phyloP scores from a whole-genome alignment of 1,139 yeast genomes.

The Pichia sp. region DNA sequence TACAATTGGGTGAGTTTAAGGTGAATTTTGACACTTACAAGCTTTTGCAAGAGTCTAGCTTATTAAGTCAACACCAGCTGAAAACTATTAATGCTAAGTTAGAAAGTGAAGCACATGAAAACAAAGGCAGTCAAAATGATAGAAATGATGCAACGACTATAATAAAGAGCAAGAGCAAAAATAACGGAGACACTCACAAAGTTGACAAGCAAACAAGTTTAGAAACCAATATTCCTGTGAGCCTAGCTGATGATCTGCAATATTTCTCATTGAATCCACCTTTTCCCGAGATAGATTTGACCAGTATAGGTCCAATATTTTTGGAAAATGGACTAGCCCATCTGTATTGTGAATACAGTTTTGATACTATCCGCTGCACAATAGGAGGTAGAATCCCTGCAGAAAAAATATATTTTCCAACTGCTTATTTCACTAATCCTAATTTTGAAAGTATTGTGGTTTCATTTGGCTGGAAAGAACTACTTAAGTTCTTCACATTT shows the following conservation, averaged over 20 bases:
- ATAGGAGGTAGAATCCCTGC: conserved; percentile 26
- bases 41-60: conserved; percentile 19
- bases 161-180: not conserved
- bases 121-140: too few species aligned
- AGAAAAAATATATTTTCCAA: conserved; percentile 24
- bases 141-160: too few species aligned
- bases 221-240: conserved; percentile 7
- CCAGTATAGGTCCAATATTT: conserved; percentile 28
- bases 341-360: conserved; percentile 24
- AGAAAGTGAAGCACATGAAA: not conserved
- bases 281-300: conserved; percentile 26
- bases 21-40: conserved; percentile 24
- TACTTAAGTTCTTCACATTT: not conserved
- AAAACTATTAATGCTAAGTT: not conserved
- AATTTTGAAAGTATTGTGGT: conserved; percentile 21
- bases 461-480: conserved; percentile 7
- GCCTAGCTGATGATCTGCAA: not conserved
- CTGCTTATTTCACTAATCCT: conserved; percentile 24
- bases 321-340: conserved; percentile 27
- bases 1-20: conserved; percentile 21
- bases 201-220: not conserved
- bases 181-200: not conserved
- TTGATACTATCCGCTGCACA: conserved; percentile 24
- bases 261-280: conserved; percentile 24
- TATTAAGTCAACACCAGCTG: conserved; percentile 7